Percentiles rank a stretch among this genome's conserved stretches.
These are phyloP conservation scores for Lycium ferocissimum DNA, from an alignment of 257 asterid genomes.

Conservation along the genomic window DNA sequence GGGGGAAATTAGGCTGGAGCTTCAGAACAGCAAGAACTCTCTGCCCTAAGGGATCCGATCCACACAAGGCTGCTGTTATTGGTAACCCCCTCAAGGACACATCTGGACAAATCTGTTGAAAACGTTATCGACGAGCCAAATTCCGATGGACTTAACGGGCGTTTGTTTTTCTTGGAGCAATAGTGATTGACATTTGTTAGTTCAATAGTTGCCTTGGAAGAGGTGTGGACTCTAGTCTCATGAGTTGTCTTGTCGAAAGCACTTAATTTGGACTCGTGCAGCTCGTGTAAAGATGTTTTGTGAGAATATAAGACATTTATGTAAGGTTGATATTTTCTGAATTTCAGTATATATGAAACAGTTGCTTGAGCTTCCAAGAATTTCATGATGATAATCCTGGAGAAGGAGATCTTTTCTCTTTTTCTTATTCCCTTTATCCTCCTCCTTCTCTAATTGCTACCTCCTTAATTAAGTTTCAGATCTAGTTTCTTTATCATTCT, in stretches of 20 bases:
- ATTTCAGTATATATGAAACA: not conserved
- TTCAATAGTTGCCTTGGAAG: no score
- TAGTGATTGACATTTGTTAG: no score
- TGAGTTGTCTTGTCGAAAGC: not conserved
- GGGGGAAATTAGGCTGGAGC: no score
- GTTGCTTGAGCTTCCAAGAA: constrained; percentile 1
- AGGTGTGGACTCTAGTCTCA: no score
- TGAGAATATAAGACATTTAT: not conserved
- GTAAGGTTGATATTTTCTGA: not conserved
- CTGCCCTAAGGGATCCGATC: no score
- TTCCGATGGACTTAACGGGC: no score
- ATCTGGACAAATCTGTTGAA: no score
- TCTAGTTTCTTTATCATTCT: not conserved
- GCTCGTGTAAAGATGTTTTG: not conserved
- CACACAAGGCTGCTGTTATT: no score
- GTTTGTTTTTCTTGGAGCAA: no score
- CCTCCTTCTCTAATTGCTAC: not conserved
- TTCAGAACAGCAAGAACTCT: no score
- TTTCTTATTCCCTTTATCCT: not conserved
- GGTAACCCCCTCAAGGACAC: no score
- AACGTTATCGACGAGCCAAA: no score
- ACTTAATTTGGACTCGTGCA: not conserved
- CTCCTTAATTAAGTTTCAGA: not conserved
- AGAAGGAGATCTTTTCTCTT: not conserved
- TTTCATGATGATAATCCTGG: not conserved